Evolutionary conservation across 805 yeast genomes (phyloP).

Genomic region (Jamesozyma lodderae): DNA sequence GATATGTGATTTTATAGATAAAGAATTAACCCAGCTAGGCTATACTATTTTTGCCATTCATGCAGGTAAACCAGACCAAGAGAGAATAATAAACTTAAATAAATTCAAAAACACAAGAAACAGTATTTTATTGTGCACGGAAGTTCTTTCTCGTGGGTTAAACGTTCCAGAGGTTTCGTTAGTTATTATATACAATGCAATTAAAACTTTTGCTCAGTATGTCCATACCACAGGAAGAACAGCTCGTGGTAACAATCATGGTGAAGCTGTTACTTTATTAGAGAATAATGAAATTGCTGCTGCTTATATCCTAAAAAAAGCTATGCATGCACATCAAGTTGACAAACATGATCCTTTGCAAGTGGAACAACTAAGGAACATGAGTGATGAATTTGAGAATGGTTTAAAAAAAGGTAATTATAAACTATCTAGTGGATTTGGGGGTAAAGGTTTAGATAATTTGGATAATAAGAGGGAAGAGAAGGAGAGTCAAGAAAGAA

Average conservation of each 20-base stretch:
- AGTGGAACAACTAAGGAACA: constrained; percentile 30
- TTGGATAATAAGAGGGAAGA: constrained; percentile 43
- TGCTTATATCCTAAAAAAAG: constrained; percentile 46
- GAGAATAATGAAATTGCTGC: constrained; percentile 54
- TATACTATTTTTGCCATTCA: constrained; percentile 64
- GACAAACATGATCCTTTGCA: constrained; percentile 33
- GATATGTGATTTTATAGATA: constrained; percentile 65
- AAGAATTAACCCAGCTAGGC: constrained; percentile 37
- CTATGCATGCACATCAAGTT: constrained; percentile 44
- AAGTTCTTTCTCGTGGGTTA: constrained; percentile 89
- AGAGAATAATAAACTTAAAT: constrained; percentile 63
- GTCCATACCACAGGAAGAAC: constrained; percentile 95
- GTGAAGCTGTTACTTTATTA: constrained; percentile 69
- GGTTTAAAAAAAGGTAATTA: constrained; percentile 62
- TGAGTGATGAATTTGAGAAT: constrained; percentile 47
- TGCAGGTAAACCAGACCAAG: constrained; percentile 86
- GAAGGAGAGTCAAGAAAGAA: constrained; percentile 8
- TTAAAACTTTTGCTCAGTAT: constrained; percentile 87
- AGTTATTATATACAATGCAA: constrained; percentile 76
- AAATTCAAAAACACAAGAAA: constrained; percentile 59
- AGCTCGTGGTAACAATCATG: constrained; percentile 80
- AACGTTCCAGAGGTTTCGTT: constrained; percentile 81
- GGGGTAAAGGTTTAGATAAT: constrained; percentile 84
- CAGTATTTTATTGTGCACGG: constrained; percentile 73
- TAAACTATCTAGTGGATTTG: constrained; percentile 68